phyloP scores from a whole-genome alignment of 108 stramenopile species.

The Discostella stelligeroides region DNA sequence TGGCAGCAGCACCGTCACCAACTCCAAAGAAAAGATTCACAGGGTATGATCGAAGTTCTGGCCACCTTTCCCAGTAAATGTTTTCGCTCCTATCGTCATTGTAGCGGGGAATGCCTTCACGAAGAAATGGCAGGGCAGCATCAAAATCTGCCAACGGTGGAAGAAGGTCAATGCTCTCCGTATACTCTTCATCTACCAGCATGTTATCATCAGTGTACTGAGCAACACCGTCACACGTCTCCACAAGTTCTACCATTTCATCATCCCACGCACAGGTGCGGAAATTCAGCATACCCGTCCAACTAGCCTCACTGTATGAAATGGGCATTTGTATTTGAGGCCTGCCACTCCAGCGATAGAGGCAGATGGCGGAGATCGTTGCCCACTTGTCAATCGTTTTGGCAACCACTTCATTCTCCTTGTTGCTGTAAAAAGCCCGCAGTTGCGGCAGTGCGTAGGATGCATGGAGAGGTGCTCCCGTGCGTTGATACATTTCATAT shows the following conservation, averaged over 20 bases:
- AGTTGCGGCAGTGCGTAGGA: constrained; percentile 83
- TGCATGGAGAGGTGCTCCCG: constrained; percentile 76
- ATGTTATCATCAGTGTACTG: constrained; percentile 35
- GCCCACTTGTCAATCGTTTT: constrained; percentile 56
- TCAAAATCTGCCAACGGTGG: constrained; percentile 52
- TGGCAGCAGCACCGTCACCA: constrained; percentile 88
- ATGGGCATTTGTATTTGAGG: constrained; percentile 49
- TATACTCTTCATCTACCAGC: neutral
- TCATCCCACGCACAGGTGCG: constrained; percentile 63
- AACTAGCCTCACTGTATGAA: constrained; percentile 86
- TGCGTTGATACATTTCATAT: constrained; percentile 59
- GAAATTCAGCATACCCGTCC: constrained; percentile 85
- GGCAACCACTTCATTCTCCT: neutral
- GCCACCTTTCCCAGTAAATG: constrained; percentile 66
- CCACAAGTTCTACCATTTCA: constrained; percentile 43
- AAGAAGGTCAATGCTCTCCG: constrained; percentile 11
- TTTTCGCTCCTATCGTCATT: constrained; percentile 29
- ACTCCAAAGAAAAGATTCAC: constrained; percentile 63
- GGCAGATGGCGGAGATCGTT: constrained; percentile 65
- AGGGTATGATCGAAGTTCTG: constrained; percentile 52
- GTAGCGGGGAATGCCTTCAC: constrained; percentile 22
- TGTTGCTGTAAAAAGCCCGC: constrained; percentile 50
- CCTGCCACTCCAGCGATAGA: constrained; percentile 67
- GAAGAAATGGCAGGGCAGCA: constrained; percentile 11
- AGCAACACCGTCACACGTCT: constrained; percentile 44